Evolutionary conservation across 306 rosid species (phyloP).

Genomic region (Dryas drummondii): DNA sequence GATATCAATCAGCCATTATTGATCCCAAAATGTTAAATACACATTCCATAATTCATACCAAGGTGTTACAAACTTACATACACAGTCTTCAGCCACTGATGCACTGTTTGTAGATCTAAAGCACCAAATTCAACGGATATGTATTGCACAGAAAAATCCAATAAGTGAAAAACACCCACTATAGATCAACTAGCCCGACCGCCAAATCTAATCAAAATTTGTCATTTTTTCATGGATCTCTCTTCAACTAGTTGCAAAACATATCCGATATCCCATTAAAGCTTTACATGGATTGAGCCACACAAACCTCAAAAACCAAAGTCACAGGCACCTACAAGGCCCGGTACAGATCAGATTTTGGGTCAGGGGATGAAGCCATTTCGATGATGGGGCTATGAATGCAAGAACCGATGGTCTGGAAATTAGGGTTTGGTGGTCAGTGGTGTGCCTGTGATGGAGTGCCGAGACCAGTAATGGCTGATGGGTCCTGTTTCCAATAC

Average conservation of each 20-base stretch:
- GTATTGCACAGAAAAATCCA: not conserved
- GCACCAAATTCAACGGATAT: conserved; percentile 4
- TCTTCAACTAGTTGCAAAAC: conserved; percentile 7
- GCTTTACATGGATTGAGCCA: conserved; percentile 6
- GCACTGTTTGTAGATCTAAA: conserved; percentile 25
- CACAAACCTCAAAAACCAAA: conserved; percentile 2
- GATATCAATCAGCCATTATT: conserved; percentile 4
- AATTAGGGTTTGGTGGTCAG: conserved; percentile 8
- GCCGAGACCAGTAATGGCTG: conserved; percentile 8
- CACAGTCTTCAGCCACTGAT: not conserved
- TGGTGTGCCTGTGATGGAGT: not conserved
- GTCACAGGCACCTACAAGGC: conserved; percentile 9
- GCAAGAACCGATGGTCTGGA: not conserved
- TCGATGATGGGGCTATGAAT: not conserved
- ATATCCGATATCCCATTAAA: not conserved
- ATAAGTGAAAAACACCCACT: conserved; percentile 12
- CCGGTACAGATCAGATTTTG: not conserved
- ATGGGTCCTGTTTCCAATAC: conserved; percentile 9
- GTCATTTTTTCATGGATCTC: conserved; percentile 18
- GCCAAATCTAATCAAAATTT: conserved; percentile 23
- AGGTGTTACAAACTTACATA: not conserved
- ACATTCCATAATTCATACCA: not conserved
- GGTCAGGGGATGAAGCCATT: not conserved
- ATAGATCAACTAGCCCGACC: conserved; percentile 18
- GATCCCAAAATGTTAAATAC: not conserved